A percentile compares a stretch with the other conserved stretches of the same genome.
phyloP scores from a whole-genome alignment of 345 rosid genomes.

The Gynandropsis gynandra region DNA sequence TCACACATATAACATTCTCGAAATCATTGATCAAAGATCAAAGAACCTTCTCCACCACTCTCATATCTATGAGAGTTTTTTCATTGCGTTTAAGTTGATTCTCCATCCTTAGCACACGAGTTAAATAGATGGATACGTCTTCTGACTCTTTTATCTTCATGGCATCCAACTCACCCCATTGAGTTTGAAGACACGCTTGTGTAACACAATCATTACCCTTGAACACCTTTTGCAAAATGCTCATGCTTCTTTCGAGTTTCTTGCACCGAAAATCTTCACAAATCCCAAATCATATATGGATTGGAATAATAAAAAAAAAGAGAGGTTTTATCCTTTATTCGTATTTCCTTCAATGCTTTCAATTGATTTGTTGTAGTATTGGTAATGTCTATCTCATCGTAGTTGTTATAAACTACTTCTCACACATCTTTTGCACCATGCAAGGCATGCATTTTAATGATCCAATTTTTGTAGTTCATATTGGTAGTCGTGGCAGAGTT shows the following conservation, averaged over 20 bases:
- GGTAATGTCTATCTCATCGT: not conserved
- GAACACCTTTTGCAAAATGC: too few species aligned
- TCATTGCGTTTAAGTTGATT: not conserved
- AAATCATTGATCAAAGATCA: not conserved
- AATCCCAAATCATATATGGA: not conserved
- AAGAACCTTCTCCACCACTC: not conserved
- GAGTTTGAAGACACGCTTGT: conserved; percentile 7
- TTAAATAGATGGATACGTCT: not conserved
- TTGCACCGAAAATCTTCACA: not conserved
- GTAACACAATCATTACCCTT: not conserved
- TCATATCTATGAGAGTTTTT: not conserved
- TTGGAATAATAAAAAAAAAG: conserved; percentile 4
- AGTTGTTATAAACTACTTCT: not conserved
- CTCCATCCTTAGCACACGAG: not conserved
- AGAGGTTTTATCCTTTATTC: not conserved
- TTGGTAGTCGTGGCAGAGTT: too few species aligned
- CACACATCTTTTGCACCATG: not conserved
- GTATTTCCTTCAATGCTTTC: too few species aligned
- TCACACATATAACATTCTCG: not conserved
- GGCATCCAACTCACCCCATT: too few species aligned
- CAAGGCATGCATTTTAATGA: not conserved
- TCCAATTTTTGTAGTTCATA: not conserved
- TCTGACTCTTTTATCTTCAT: too few species aligned
- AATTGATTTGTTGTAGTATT: not conserved
- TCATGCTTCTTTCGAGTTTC: not conserved